Base-by-base conservation (phyloP, 2,329 filamentous ascomycete species). In the Fusarium sp. region DNA sequence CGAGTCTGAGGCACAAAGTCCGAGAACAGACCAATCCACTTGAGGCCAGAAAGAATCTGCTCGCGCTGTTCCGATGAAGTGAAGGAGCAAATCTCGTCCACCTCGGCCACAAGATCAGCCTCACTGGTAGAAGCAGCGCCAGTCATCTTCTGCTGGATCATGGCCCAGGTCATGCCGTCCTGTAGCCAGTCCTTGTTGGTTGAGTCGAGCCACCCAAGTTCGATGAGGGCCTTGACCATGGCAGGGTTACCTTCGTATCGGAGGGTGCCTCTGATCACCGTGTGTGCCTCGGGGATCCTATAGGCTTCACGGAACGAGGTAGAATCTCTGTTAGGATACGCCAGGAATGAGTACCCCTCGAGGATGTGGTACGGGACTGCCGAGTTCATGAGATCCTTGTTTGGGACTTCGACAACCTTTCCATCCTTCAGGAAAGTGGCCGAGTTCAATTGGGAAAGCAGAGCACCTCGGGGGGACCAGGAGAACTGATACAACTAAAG, bases 241-340 rank as follows among this genome's bases (percentile, higher is more conserved):
- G 24, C 1, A 2, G 25, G 6, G 1, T 14, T 18, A 0, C 6
- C n/a, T 25, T 46, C 1, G 13, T 13, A 24, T 45, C 24, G 20
- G 5, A 29, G 6, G 5, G 29, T n/a, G 2, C 29, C 30, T 6
- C 4, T 20, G 24, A 57, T 24, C 30, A 37, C 3, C 1, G 16
- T 25, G 9, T 18, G 14, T 7, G 30, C 40, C 20, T 57, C 13
- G 1, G 16, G 1, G 3, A 37, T 45, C 1, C 12, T 27, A 12
- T 45, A 29, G 11, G 9, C 18, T 25, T 37, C 8, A 13, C 7
- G 22, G 16, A 29, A 11, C 8, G 13, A 53, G 11, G 25, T 14
- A 1, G 22, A 45, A 13, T 14, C 24, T 25, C 24, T 12, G 12
- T 46, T 25, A 2, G 13, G 20, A 30, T 25, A 18, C 2, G 12